phyloP scores from a whole-genome alignment of 352 stramenopile genomes.

The Globisporangium solare region DNA sequence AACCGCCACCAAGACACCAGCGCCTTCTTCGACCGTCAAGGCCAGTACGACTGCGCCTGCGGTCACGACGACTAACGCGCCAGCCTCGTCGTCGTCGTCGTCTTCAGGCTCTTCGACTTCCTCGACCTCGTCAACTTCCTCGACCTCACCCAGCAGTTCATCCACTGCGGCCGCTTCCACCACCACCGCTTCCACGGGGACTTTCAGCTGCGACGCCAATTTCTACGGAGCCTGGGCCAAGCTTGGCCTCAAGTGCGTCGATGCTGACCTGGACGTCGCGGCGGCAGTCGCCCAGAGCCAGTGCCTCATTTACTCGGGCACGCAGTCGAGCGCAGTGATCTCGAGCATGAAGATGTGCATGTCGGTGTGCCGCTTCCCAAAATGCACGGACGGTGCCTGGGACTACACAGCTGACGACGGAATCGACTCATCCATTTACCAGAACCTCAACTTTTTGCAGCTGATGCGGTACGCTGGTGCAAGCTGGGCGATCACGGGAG shows the following conservation, averaged over 20 bases:
- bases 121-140: slow-evolving; percentile 14
- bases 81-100: slow-evolving; percentile 1
- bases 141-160: slow-evolving; percentile 14
- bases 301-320: slow-evolving; percentile 77
- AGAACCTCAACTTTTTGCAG: slow-evolving; percentile 59
- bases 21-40: slow-evolving; percentile 8
- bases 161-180: slow-evolving; percentile 10
- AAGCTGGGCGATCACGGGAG: slow-evolving; percentile 21
- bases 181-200: slow-evolving; percentile 16
- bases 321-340: slow-evolving; percentile 37
- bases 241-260: slow-evolving; percentile 63
- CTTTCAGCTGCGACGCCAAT: slow-evolving; percentile 65
- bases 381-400: slow-evolving; percentile 65
- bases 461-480: slow-evolving; percentile 45
- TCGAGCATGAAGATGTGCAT: slow-evolving; percentile 66
- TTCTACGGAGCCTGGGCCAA: slow-evolving; percentile 78
- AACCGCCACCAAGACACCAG: slow-evolving; percentile 17
- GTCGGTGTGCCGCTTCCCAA: slow-evolving; percentile 78
- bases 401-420: slow-evolving; percentile 68
- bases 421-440: slow-evolving; percentile 64
- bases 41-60: not conserved
- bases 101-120: slow-evolving; percentile 14
- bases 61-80: not conserved
- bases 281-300: slow-evolving; percentile 45
- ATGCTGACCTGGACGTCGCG: slow-evolving; percentile 37